These are phyloP conservation scores for Coffea humblotiana DNA, from an alignment of 305 asterid genomes.

Conservation along the genomic window DNA sequence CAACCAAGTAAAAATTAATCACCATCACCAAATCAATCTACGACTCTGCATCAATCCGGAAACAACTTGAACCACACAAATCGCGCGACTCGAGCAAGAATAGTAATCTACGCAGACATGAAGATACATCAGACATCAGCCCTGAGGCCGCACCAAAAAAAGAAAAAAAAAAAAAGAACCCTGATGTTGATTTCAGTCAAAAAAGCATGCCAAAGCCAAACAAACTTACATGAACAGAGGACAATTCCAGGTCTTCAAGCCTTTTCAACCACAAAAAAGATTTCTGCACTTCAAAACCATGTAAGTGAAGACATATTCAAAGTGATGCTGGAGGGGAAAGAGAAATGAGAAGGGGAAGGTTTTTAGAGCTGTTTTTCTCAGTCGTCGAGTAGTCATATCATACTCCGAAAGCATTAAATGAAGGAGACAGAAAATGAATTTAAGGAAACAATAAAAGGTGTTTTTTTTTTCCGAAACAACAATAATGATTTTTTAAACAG, in stretches of 20 bases:
- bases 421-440: constrained; percentile 35
- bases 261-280: constrained; percentile 1
- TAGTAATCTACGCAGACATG: neutral
- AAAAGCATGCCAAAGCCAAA: neutral
- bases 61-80: neutral
- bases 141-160: neutral
- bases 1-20: constrained; percentile 5
- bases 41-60: constrained; percentile 1
- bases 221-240: constrained; percentile 21
- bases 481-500: constrained; percentile 1
- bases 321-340: constrained; percentile 2
- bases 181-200: constrained; percentile 18
- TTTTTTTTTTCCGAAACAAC: neutral
- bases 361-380: constrained; percentile 19
- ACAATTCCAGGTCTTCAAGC: constrained; percentile 12
- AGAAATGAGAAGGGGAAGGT: constrained; percentile 31
- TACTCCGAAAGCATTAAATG: constrained; percentile 56
- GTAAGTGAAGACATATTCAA: constrained; percentile 3
- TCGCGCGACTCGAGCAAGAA: neutral
- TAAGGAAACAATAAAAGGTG: constrained; percentile 22
- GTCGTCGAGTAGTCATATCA: constrained; percentile 30
- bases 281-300: constrained; percentile 14
- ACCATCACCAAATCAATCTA: neutral
- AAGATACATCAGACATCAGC: neutral
- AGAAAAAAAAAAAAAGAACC: constrained; percentile 16